A percentile compares a stretch with the other conserved stretches of the same genome.
Conservation (phyloP, 495 filamentous ascomycete genomes). For the Peziza echinospora region DNA sequence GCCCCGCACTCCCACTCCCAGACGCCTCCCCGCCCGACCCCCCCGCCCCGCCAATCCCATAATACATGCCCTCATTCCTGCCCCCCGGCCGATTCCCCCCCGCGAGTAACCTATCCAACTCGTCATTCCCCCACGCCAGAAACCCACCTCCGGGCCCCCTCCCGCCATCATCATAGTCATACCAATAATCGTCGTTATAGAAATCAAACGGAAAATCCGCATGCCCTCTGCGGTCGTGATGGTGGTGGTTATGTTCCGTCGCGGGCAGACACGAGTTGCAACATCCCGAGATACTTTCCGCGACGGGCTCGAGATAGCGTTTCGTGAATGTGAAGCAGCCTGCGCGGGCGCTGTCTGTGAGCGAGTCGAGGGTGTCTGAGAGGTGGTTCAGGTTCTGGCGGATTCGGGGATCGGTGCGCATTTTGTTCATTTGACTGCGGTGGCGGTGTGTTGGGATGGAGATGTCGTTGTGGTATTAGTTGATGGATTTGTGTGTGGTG, state of each 20-base stretch:
- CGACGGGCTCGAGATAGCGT: slow-evolving; percentile 62
- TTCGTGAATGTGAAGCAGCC: slow-evolving; percentile 75
- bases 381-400: slow-evolving; percentile 85
- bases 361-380: slow-evolving; percentile 75
- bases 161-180: slow-evolving; percentile 31
- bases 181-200: slow-evolving; percentile 93
- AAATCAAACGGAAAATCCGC: slow-evolving; percentile 85
- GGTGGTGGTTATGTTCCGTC: slow-evolving; percentile 3
- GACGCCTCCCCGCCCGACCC: not conserved
- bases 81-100: slow-evolving; percentile 32
- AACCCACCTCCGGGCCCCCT: slow-evolving; percentile 31
- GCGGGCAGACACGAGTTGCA: slow-evolving; percentile 34
- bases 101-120: slow-evolving; percentile 69
- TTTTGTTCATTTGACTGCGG: not conserved
- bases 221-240: slow-evolving; percentile 13
- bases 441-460: not conserved
- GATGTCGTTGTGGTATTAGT: not conserved
- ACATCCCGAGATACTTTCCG: slow-evolving; percentile 41
- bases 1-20: not conserved
- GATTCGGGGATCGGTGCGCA: slow-evolving; percentile 55
- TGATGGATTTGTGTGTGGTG: too few species aligned
- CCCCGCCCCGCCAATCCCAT: not conserved
- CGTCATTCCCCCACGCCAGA: slow-evolving; percentile 56
- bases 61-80: slow-evolving; percentile 19
- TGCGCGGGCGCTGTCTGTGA: slow-evolving; percentile 75